Evolutionary conservation across 352 stramenopile species (phyloP), one percentile per base, ranked within the genome.

Genomic region (Phytophthora pistaciae): DNA sequence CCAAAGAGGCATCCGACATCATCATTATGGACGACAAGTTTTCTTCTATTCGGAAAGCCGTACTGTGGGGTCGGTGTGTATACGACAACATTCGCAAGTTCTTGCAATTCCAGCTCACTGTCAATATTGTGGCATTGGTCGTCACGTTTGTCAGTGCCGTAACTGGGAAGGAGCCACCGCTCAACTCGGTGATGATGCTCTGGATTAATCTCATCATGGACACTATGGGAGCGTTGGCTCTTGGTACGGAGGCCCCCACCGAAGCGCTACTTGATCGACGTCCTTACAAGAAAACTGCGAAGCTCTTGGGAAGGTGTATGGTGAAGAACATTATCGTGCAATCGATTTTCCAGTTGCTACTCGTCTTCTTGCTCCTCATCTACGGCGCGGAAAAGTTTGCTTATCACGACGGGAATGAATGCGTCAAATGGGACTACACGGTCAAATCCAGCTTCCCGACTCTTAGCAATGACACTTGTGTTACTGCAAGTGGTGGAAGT

Each of bases 151-250:
- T 93, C 23, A 92, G 87, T 54, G 88, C 88, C 3, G 90, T 99
- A 55, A 85, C 79, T 0, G 95, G 90, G 20, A 91, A 92, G 55
- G 92, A 95, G 48, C 87, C 88, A 27, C 87, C 85, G 3, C 68
- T 96, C 23, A 93, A 93, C 67, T 90, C 87, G 23, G 89, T 96
- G 46, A 94, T 94, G 87, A 94, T 96, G 87, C 80, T 96, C 18
- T 96, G 89, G 89, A 92, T 96, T 64, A 95, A 96, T 48, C 64
- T 96, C 11, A 95, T 95, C 64, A 96, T 95, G 85, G 89, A 96
- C 61, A 92, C 87, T 9, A 94, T 94, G 85, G 85, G 86, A 1
- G 85, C 87, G 1, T 49, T 94, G 3, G 89, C 89, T 11, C 72
- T 95, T 1, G 88, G 87, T 7, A 95, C 88, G 0, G 88, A 95